Conservation (phyloP, 2,329 filamentous ascomycete species). For the Verticillium isaacii region DNA sequence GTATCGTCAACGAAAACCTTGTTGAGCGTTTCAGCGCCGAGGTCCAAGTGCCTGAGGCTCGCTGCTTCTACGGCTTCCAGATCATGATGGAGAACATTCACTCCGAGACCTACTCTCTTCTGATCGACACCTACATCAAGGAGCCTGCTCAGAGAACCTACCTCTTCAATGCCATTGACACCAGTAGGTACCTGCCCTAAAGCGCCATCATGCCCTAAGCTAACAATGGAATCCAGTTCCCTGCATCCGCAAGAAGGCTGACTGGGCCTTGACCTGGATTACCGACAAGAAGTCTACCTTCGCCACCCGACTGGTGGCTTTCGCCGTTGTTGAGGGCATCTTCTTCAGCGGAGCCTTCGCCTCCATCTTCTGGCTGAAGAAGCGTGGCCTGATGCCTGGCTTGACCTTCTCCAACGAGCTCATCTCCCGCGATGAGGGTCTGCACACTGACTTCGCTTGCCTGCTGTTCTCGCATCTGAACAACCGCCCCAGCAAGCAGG, state of each 20-base stretch:
- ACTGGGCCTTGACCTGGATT: slow-evolving; percentile 97
- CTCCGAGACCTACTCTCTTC: slow-evolving; percentile 97
- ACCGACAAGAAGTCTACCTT: slow-evolving; percentile 90
- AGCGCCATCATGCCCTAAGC: not conserved
- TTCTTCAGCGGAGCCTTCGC: slow-evolving; percentile 99
- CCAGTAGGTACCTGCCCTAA: slow-evolving; percentile 56
- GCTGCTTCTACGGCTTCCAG: slow-evolving; percentile 99
- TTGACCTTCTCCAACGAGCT: slow-evolving; percentile 99
- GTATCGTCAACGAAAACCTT: slow-evolving; percentile 99
- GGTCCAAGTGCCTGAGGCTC: slow-evolving; percentile 94
- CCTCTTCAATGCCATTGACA: slow-evolving; percentile 98
- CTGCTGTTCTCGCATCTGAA: slow-evolving; percentile 96
- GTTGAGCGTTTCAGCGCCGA: slow-evolving; percentile 96
- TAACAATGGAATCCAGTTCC: slow-evolving; percentile 57
- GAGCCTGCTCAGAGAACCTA: slow-evolving; percentile 90
- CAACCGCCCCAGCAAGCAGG: slow-evolving; percentile 77
- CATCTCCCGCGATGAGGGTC: slow-evolving; percentile 98
- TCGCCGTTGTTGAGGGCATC: slow-evolving; percentile 97
- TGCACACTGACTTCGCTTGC: slow-evolving; percentile 99
- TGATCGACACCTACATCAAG: slow-evolving; percentile 99
- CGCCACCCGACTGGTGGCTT: slow-evolving; percentile 90
- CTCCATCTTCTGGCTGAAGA: slow-evolving; percentile 99
- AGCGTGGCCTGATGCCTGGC: slow-evolving; percentile 97
- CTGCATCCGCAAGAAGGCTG: slow-evolving; percentile 96
- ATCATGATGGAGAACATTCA: slow-evolving; percentile 99